phyloP scores from a whole-genome alignment of 345 rosid species.

The Passiflora organensis region DNA sequence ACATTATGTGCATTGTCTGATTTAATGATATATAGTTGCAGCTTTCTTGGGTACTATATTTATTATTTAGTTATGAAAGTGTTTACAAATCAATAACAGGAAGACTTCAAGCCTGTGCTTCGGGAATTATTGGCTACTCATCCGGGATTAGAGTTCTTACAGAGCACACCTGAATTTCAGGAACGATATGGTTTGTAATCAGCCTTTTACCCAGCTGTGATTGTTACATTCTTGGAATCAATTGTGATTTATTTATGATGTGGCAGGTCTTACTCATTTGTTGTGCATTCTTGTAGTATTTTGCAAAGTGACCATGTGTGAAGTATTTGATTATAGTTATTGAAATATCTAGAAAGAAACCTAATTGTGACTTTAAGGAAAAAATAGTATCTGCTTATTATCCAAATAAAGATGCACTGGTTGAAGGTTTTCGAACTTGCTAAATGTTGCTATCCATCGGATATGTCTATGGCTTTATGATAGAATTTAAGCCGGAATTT shows the following conservation, averaged over 20 bases:
- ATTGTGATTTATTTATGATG: too few relatives aligned
- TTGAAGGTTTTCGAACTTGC: neutral
- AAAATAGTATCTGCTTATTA: too few relatives aligned
- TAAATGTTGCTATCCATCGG: too few relatives aligned
- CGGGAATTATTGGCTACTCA: constrained; percentile 73
- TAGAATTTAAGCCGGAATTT: too few relatives aligned
- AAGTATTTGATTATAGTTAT: neutral
- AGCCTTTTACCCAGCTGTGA: neutral
- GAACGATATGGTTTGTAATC: constrained; percentile 75
- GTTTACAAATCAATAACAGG: constrained; percentile 50
- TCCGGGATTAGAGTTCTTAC: constrained; percentile 80
- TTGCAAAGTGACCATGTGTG: neutral
- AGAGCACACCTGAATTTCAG: constrained; percentile 75
- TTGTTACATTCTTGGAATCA: too few relatives aligned
- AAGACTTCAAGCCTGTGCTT: constrained; percentile 78
- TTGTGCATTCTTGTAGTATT: neutral
- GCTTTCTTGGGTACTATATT: neutral
- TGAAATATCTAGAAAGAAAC: too few relatives aligned
- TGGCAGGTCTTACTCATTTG: neutral
- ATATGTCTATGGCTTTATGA: too few relatives aligned
- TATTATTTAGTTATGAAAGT: too few relatives aligned
- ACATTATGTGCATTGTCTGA: too few relatives aligned
- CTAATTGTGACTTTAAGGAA: too few relatives aligned
- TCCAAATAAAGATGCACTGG: neutral
- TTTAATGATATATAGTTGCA: neutral